phyloP scores from a whole-genome alignment of 192 early-diverging fungal species.

The Coemansia sp. region DNA sequence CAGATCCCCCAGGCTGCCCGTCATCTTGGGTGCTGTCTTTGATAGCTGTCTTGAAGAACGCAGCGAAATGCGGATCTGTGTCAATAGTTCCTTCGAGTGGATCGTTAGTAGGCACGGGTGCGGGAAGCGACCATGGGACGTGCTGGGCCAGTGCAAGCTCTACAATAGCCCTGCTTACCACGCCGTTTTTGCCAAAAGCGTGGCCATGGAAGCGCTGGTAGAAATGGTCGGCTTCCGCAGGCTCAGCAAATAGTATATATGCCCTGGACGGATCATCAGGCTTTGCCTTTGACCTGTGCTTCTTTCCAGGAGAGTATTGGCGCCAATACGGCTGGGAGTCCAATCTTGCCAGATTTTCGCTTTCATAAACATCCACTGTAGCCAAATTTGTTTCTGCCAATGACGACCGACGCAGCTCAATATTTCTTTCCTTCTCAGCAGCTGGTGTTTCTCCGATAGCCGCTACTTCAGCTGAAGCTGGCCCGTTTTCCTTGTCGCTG shows the following conservation, averaged over 20 bases:
- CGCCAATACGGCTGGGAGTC: slow-evolving; percentile 49
- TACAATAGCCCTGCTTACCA: slow-evolving; percentile 19
- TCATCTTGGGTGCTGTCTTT: not conserved
- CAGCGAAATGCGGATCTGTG: slow-evolving; percentile 29
- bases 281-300: slow-evolving; percentile 32
- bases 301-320: slow-evolving; percentile 34
- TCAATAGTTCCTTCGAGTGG: slow-evolving; percentile 35
- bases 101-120: not conserved
- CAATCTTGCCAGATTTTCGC: slow-evolving; percentile 23
- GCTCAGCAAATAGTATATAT: slow-evolving; percentile 40
- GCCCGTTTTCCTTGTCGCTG: not conserved
- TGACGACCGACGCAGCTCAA: not conserved
- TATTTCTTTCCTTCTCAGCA: slow-evolving; percentile 1
- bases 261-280: slow-evolving; percentile 33
- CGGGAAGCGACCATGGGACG: not conserved
- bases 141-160: slow-evolving; percentile 42
- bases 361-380: slow-evolving; percentile 22
- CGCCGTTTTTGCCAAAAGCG: slow-evolving; percentile 34
- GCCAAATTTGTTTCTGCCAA: slow-evolving; percentile 12
- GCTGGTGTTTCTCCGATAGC: not conserved
- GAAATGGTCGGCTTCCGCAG: slow-evolving; percentile 36
- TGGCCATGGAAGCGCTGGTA: slow-evolving; percentile 44
- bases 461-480: not conserved
- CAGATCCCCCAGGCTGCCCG: not conserved
- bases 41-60: slow-evolving; percentile 19